A percentile compares a stretch with the other conserved stretches of the same genome.
phyloP scores from a whole-genome alignment of 2,329 filamentous ascomycete genomes.

The Conoideocrella luteorostrata region DNA sequence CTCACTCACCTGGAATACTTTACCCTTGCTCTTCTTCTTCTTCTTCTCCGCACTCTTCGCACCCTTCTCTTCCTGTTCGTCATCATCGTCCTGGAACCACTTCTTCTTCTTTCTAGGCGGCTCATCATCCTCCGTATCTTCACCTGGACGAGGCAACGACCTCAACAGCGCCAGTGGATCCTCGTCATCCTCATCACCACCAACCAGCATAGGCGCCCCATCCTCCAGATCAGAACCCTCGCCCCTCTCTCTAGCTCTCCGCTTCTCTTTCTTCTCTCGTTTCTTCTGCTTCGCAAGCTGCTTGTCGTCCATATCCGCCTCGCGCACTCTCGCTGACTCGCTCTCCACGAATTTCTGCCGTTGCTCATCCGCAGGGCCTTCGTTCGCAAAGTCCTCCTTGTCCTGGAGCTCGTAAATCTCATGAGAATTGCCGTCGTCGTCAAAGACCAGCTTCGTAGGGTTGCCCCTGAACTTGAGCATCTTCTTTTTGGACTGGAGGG shows the following conservation, averaged over 20 bases:
- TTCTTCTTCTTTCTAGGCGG: slow-evolving; percentile 60
- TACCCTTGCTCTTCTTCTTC: slow-evolving; percentile 36
- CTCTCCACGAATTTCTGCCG: slow-evolving; percentile 69
- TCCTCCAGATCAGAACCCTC: slow-evolving; percentile 23
- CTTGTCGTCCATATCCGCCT: slow-evolving; percentile 80
- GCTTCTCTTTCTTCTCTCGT: slow-evolving; percentile 67
- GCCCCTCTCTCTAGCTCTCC: slow-evolving; percentile 56
- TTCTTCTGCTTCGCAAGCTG: slow-evolving; percentile 70
- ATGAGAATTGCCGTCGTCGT: slow-evolving; percentile 83
- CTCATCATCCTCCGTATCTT: slow-evolving; percentile 18
- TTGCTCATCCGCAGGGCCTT: slow-evolving; percentile 71
- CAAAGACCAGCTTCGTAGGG: slow-evolving; percentile 79
- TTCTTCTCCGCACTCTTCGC: slow-evolving; percentile 31
- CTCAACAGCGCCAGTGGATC: slow-evolving; percentile 53
- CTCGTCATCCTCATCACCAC: slow-evolving; percentile 35
- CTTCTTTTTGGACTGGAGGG: slow-evolving; percentile 93
- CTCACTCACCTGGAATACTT: slow-evolving; percentile 54
- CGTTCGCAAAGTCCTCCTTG: slow-evolving; percentile 70
- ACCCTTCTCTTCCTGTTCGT: slow-evolving; percentile 58
- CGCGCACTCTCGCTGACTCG: slow-evolving; percentile 64
- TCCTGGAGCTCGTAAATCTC: slow-evolving; percentile 82
- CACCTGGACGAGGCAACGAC: slow-evolving; percentile 44
- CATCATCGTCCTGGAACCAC: slow-evolving; percentile 69
- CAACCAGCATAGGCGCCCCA: slow-evolving; percentile 28
- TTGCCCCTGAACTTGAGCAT: slow-evolving; percentile 84